Base-by-base conservation (phyloP, 805 yeast genomes). In the Candida boleticola region DNA sequence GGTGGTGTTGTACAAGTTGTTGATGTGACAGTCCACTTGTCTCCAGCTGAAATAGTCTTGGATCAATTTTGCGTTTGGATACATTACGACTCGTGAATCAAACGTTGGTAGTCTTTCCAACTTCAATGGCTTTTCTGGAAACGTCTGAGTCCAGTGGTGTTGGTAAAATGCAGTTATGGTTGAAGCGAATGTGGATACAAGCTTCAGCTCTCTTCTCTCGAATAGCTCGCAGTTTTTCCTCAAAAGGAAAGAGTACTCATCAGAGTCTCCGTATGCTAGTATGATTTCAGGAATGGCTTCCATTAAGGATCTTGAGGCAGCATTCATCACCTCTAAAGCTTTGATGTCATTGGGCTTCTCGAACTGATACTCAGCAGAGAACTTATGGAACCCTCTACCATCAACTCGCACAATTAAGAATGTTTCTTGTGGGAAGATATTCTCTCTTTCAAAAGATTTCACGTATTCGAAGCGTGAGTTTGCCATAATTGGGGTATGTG, bases 21-120 rank as follows among this genome's bases (percentile, higher is more conserved):
- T 93, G 42, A 93, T 93, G 64, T 93, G 99, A 39, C 93, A 93
- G 58, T 93, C 99, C 1, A 84, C 98, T 58, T 88, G 97, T 50
- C 99, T 75, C 99, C 99, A 93, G 43, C 85, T 69, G 49, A 93
- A 76, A 58, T 93, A 93, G 60, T 92, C 98, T 42, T 87, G 71
- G 1, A 92, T 69, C 1, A 70, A 64, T 4, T 66, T 53, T 14
- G 68, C 49, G 41, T 74, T 79, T 0, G 99, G 99, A 52, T 93
- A 93, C 1, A 80, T 64, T 6, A 93, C 93, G 1, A 95, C 95
- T 36, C 99, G 68, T 0, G 95, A 89, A 61, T 93, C 99, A 60
- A 93, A 93, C 13, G 85, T 81, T 0, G 99, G 98, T 27, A 92
- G 58, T 44, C 82, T 73, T 11, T 69, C 75, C 1, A 68, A 41